A percentile compares a stretch with the other conserved stretches of the same genome.
Evolutionary conservation across 2,329 filamentous ascomycete species (phyloP).

Genomic region (Penicillium digitatum): DNA sequence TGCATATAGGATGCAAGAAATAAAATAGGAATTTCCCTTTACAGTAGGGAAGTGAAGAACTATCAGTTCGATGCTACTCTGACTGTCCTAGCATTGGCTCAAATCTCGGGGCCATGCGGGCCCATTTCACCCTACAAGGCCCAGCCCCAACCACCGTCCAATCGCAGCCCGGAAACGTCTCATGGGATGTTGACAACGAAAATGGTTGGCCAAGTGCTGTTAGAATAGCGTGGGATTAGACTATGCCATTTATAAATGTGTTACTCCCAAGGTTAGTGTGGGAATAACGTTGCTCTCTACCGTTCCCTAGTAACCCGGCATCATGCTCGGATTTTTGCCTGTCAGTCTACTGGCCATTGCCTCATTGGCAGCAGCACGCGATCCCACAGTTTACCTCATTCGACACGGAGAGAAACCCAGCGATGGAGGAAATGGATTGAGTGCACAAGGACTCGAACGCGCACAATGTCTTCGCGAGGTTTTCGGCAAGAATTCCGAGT

Average conservation of each 20-base stretch:
- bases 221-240: background rate
- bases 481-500: slow-evolving; percentile 51
- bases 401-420: slow-evolving; percentile 61
- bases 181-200: background rate
- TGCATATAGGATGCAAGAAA: background rate
- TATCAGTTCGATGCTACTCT: background rate
- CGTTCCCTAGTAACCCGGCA: no score
- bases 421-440: slow-evolving; percentile 49
- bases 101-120: background rate
- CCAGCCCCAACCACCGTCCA: background rate
- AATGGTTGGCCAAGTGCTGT: background rate
- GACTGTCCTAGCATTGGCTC: background rate
- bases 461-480: slow-evolving; percentile 58
- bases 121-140: background rate
- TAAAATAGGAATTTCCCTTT: background rate
- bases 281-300: background rate
- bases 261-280: background rate
- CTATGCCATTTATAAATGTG: background rate
- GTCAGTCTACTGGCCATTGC: slow-evolving; percentile 9
- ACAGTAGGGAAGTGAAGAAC: background rate
- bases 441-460: slow-evolving; percentile 50
- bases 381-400: slow-evolving; percentile 58
- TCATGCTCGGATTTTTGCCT: background rate
- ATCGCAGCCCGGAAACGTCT: background rate
- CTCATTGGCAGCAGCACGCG: slow-evolving; percentile 16